A percentile compares a stretch with the other conserved stretches of the same genome.
These are phyloP conservation scores for Amborella trichopoda DNA, from an alignment of 164 flowering plant genomes.

Conservation along the genomic window DNA sequence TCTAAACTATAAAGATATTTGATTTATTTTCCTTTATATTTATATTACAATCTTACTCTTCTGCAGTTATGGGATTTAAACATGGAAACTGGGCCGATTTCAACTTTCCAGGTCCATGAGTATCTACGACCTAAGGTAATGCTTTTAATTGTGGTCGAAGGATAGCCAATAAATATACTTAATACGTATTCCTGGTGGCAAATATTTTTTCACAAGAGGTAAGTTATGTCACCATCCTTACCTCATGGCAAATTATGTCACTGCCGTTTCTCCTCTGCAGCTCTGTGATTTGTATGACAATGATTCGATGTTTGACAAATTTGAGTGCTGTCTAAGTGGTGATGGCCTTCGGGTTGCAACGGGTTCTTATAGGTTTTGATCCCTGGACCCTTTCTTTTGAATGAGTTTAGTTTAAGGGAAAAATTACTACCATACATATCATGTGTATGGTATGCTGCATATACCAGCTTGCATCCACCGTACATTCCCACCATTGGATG, in stretches of 20 bases:
- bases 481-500: no score
- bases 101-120: conserved; percentile 96
- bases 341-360: conserved; percentile 87
- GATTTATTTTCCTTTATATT: no score
- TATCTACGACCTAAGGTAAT: conserved; percentile 85
- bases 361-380: conserved; percentile 82
- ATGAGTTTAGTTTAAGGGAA: not conserved
- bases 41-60: not conserved
- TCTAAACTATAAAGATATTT: no score
- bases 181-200: not conserved
- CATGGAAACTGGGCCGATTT: conserved; percentile 97
- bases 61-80: conserved; percentile 96
- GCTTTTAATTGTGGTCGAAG: not conserved
- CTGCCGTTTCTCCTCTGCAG: conserved; percentile 29
- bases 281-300: conserved; percentile 94
- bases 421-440: not conserved
- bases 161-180: not conserved
- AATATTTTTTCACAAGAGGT: no score
- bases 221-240: no score
- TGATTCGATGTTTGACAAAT: conserved; percentile 96
- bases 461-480: conserved; percentile 4
- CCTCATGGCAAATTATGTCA: no score
- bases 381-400: not conserved
- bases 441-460: not conserved
- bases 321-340: conserved; percentile 95